phyloP scores from a whole-genome alignment of 2,329 filamentous ascomycete genomes.

The Phialophora verrucosa region DNA sequence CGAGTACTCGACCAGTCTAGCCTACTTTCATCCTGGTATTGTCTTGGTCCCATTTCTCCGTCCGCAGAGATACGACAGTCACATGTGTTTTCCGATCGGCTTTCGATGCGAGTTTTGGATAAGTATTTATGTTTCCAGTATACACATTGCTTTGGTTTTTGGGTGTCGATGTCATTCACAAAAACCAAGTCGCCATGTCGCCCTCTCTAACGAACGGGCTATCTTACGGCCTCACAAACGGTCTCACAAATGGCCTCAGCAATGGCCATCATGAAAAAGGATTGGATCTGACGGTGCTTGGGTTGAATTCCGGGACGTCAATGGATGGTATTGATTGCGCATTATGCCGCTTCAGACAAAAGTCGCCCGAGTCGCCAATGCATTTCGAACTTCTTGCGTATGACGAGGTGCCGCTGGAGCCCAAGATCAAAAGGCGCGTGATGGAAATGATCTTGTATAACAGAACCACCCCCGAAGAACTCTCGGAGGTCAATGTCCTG shows the following conservation, averaged over 20 bases:
- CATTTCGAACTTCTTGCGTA: conserved; percentile 64
- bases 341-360: conserved; percentile 62
- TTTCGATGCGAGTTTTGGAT: conserved; percentile 10
- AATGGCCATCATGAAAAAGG: conserved; percentile 38
- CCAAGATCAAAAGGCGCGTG: conserved; percentile 61
- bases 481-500: conserved; percentile 63
- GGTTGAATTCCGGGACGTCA: conserved; percentile 60
- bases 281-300: conserved; percentile 61
- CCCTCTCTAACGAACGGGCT: conserved; percentile 17
- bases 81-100: neutral
- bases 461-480: conserved; percentile 58
- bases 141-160: conserved; percentile 14
- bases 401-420: conserved; percentile 61
- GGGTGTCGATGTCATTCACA: conserved; percentile 7
- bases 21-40: neutral
- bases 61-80: conserved; percentile 3
- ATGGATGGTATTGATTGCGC: conserved; percentile 67
- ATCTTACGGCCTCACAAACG: conserved; percentile 12
- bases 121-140: conserved; percentile 15
- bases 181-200: conserved; percentile 21
- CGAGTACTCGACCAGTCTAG: neutral
- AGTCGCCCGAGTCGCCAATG: conserved; percentile 58
- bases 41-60: conserved; percentile 13
- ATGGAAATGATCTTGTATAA: conserved; percentile 64
- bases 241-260: conserved; percentile 24